These are phyloP conservation scores for Eragrostis tef DNA, from an alignment of 202 grass and related monocot species.

Conservation along the genomic window DNA sequence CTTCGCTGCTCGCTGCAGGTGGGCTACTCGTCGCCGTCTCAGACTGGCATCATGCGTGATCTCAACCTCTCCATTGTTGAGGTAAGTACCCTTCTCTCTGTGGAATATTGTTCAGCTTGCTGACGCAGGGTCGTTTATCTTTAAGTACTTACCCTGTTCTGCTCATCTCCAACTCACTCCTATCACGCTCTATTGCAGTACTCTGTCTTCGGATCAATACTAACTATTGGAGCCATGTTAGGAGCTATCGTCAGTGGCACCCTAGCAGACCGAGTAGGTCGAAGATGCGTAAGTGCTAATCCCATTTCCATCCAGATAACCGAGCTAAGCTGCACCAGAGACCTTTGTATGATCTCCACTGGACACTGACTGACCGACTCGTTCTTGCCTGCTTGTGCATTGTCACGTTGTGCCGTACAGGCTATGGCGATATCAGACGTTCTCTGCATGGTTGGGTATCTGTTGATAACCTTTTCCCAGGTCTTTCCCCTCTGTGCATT, in stretches of 20 bases:
- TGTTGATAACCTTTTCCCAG: constrained; percentile 64
- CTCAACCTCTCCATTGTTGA: constrained; percentile 68
- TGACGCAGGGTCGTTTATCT: background rate
- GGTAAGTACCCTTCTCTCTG: constrained; percentile 38
- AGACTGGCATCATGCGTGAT: constrained; percentile 72
- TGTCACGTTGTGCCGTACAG: constrained; percentile 27
- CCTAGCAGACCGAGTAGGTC: constrained; percentile 60
- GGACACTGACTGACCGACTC: constrained; percentile 1
- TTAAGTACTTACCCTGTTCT: background rate
- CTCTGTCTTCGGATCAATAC: constrained; percentile 80
- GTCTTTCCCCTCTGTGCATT: constrained; percentile 24
- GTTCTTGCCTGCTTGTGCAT: background rate
- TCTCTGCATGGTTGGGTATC: constrained; percentile 74
- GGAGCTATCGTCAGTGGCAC: constrained; percentile 68
- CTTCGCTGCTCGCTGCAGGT: constrained; percentile 44
- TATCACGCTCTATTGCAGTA: constrained; percentile 55
- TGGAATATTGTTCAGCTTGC: background rate
- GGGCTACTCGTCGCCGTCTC: constrained; percentile 77
- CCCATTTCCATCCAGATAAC: background rate
- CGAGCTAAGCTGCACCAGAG: background rate
- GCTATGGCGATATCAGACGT: constrained; percentile 78
- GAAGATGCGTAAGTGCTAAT: constrained; percentile 60
- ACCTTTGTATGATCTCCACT: background rate
- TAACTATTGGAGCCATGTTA: constrained; percentile 89
- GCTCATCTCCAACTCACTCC: background rate